These are phyloP conservation scores for Eucalyptus pauciflora DNA, from an alignment of 345 rosid species.

Conservation along the genomic window DNA sequence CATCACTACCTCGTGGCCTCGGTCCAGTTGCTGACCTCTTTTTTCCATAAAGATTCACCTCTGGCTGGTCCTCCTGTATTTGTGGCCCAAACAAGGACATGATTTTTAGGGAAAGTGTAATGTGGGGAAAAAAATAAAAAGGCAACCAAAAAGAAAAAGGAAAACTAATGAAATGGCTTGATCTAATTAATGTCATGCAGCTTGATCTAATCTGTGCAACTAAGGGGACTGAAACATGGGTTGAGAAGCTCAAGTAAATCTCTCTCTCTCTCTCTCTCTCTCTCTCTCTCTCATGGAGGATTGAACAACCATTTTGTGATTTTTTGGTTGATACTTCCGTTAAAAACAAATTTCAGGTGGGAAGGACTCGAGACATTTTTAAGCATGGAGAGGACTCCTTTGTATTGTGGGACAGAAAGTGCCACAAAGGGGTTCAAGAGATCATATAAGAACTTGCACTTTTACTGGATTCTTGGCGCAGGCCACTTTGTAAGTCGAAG, in stretches of 20 bases:
- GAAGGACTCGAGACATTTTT: constrained; percentile 40
- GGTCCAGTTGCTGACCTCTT: neutral
- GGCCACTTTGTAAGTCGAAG: constrained; percentile 83
- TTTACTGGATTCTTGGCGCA: constrained; percentile 93
- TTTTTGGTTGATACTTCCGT: constrained; percentile 53
- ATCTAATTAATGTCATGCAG: constrained; percentile 80
- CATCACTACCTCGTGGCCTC: neutral
- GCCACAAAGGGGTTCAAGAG: constrained; percentile 62
- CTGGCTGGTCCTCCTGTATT: neutral
- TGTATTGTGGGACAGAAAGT: constrained; percentile 43
- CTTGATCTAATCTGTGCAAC: constrained; percentile 83
- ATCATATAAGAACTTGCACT: constrained; percentile 64
- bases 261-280: neutral
- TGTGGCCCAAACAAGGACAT: neutral
- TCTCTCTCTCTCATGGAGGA: neutral
- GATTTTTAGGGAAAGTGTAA: neutral
- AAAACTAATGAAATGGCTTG: neutral
- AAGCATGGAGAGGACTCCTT: constrained; percentile 30
- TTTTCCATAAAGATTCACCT: neutral
- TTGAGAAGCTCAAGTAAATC: constrained; percentile 72
- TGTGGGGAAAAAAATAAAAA: neutral
- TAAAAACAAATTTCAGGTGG: constrained; percentile 42
- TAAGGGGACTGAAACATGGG: constrained; percentile 86
- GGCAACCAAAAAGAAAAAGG: neutral
- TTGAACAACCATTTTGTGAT: constrained; percentile 11